A percentile compares a stretch with the other conserved stretches of the same genome.
phyloP scores from a whole-genome alignment of 148 eudicot species.

The Arctostaphylos glauca region DNA sequence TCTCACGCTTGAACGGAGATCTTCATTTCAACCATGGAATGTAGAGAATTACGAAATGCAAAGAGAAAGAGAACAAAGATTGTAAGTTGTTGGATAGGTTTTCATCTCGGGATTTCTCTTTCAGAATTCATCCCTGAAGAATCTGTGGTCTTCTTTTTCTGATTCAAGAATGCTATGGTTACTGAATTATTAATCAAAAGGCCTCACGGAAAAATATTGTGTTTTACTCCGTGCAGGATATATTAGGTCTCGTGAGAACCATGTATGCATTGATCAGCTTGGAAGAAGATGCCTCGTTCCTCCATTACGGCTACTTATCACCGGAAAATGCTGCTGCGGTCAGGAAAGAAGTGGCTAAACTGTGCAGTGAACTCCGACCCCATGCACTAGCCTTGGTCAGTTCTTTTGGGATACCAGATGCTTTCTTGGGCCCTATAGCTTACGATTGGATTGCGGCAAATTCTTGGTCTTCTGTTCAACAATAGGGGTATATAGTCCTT shows the following conservation, averaged over 20 bases:
- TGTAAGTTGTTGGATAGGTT: background rate
- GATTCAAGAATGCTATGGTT: background rate
- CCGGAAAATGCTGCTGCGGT: conserved; percentile 61
- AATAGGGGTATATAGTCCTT: conserved; percentile 9
- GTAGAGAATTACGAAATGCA: background rate
- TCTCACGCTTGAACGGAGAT: background rate
- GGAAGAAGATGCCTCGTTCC: conserved; percentile 92
- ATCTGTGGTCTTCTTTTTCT: conserved; percentile 1
- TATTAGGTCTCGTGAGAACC: conserved; percentile 61
- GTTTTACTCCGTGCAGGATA: conserved; percentile 45
- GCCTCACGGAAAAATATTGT: background rate
- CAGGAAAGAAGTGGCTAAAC: conserved; percentile 70
- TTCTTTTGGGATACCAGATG: conserved; percentile 75
- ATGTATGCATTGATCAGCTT: conserved; percentile 59
- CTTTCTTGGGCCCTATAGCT: conserved; percentile 68
- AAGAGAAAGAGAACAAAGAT: background rate
- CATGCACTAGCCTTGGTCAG: conserved; percentile 72
- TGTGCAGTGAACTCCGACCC: conserved; percentile 82
- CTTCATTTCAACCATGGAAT: background rate
- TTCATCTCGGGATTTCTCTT: background rate
- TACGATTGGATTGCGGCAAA: conserved; percentile 73
- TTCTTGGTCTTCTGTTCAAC: conserved; percentile 49
- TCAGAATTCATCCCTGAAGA: background rate
- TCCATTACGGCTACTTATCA: conserved; percentile 75
- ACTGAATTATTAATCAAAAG: too few relatives aligned